These are phyloP conservation scores for Cladorrhinum sp. DNA, from an alignment of 2,329 filamentous ascomycete species.

Conservation along the genomic window DNA sequence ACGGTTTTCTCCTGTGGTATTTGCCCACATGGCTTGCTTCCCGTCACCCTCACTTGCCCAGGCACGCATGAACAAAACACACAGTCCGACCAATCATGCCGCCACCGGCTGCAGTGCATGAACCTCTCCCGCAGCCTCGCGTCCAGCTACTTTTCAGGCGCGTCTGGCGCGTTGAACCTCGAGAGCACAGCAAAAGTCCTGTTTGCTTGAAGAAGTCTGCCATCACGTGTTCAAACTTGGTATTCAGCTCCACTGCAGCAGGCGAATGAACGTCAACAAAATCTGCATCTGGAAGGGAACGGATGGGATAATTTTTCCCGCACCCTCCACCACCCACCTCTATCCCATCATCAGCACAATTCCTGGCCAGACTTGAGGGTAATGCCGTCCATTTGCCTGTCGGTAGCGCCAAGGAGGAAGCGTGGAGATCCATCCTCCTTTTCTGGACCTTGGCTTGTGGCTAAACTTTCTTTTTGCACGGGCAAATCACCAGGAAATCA, in stretches of 20 bases:
- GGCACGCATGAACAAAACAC: constrained; percentile 16
- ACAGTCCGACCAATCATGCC: constrained; percentile 14
- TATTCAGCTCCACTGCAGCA: background rate
- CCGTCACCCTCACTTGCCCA: background rate
- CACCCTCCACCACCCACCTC: background rate
- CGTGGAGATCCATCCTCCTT: background rate
- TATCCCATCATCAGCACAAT: no score
- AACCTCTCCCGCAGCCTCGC: constrained; percentile 15
- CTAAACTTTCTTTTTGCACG: constrained; percentile 1
- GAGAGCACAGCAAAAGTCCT: background rate
- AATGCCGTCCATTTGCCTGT: background rate
- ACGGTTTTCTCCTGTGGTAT: background rate
- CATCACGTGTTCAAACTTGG: background rate
- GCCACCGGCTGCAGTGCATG: constrained; percentile 12
- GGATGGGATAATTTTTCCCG: background rate
- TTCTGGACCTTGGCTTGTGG: background rate
- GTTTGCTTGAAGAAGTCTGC: background rate
- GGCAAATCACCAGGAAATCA: constrained; percentile 6
- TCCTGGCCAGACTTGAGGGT: no score
- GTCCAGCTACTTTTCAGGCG: constrained; percentile 13
- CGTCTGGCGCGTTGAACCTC: constrained; percentile 9
- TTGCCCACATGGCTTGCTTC: constrained; percentile 7
- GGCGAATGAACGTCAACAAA: no score
- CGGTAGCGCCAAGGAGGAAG: background rate
- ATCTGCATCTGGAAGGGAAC: background rate